phyloP scores from a whole-genome alignment of 176 grass and related monocot genomes.

The Oryza meyeriana region DNA sequence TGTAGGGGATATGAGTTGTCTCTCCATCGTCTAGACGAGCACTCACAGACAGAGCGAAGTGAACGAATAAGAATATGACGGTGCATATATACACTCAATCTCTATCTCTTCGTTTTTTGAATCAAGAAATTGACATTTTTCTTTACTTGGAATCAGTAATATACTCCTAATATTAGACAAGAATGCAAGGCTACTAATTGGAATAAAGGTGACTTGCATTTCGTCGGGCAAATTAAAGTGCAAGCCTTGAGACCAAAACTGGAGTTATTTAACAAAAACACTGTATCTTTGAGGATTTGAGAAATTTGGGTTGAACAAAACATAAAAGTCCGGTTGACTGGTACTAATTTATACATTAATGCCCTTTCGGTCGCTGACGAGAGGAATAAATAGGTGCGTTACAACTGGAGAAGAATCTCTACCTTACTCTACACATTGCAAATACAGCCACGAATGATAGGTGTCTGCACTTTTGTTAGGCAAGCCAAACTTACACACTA shows the following conservation, averaged over 20 bases:
- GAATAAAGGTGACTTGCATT: not conserved
- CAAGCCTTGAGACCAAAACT: not conserved
- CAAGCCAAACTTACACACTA: not conserved
- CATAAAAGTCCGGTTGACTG: not conserved
- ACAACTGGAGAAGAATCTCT: constrained; percentile 8
- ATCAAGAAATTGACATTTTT: not conserved
- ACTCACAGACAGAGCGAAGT: not conserved
- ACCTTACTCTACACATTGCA: not conserved
- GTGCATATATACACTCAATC: not conserved
- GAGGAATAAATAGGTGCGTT: not conserved
- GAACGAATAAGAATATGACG: not conserved
- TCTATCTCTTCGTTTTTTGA: not conserved
- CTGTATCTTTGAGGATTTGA: not conserved
- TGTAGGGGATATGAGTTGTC: too few species aligned
- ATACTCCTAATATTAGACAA: not conserved
- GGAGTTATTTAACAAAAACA: not conserved
- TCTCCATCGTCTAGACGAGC: not conserved
- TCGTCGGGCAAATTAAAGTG: not conserved
- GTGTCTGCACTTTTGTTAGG: not conserved
- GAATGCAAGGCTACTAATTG: not conserved
- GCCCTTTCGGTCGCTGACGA: not conserved
- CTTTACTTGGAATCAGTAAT: not conserved
- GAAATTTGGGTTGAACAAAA: not conserved
- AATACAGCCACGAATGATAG: not conserved
- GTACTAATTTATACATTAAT: not conserved